A percentile compares a stretch with the other conserved stretches of the same genome.
These are phyloP conservation scores for Schoenoplectus triqueter DNA, from an alignment of 202 grass and related monocot species.

Conservation along the genomic window DNA sequence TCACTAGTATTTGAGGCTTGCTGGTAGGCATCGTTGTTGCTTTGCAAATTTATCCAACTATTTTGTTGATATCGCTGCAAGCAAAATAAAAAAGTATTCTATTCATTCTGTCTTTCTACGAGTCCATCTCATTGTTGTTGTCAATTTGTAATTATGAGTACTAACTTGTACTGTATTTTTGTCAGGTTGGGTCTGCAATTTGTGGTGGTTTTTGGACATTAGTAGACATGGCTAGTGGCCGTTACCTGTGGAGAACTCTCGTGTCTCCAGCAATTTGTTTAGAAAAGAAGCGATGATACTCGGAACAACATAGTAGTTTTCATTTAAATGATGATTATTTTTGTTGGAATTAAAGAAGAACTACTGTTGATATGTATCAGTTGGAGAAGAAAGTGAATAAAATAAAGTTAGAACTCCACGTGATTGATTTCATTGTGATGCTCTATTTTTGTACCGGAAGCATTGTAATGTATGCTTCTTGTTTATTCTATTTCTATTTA, in stretches of 20 bases:
- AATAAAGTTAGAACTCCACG: conserved; percentile 28
- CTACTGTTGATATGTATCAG: conserved; percentile 4
- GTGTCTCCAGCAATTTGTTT: conserved; percentile 41
- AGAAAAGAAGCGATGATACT: conserved; percentile 48
- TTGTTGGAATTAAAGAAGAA: conserved; percentile 19
- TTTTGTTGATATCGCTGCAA: neutral
- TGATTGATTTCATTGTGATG: conserved; percentile 27
- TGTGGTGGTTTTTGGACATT: conserved; percentile 75
- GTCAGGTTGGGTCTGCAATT: conserved; percentile 67
- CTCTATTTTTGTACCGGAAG: conserved; percentile 14
- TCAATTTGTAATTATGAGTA: neutral
- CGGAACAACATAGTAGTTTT: neutral
- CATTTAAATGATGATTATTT: conserved; percentile 20
- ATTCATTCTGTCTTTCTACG: neutral
- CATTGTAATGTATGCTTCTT: conserved; percentile 3
- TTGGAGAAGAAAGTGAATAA: conserved; percentile 33
- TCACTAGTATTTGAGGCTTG: neutral
- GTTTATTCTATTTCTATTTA: conserved; percentile 20
- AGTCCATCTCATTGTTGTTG: neutral
- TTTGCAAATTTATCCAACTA: neutral
- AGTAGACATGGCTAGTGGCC: conserved; percentile 92
- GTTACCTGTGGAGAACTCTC: conserved; percentile 80
- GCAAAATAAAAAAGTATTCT: neutral
- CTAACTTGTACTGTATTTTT: conserved; percentile 14
- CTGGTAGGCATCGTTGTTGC: neutral